phyloP scores from a whole-genome alignment of 495 filamentous ascomycete species.

The Annulohypoxylon nitens region DNA sequence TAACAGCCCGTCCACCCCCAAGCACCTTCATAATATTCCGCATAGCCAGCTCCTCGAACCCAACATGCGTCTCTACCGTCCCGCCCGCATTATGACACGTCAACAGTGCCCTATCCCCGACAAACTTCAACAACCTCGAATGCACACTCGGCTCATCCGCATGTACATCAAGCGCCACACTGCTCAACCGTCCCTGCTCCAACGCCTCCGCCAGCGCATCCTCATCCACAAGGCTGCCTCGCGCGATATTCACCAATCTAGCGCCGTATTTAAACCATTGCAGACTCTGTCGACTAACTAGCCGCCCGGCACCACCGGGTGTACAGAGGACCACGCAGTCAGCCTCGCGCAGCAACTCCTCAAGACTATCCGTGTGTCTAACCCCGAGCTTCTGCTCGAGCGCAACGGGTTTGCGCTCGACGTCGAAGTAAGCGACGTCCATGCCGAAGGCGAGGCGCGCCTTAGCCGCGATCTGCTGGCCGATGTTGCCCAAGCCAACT shows the following conservation, averaged over 20 bases:
- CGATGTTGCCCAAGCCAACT: constrained; percentile 77
- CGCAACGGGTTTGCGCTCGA: constrained; percentile 65
- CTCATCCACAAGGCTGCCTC: constrained; percentile 78
- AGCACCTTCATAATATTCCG: constrained; percentile 76
- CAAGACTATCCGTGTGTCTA: constrained; percentile 64
- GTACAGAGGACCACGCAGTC: constrained; percentile 79
- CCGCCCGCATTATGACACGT: constrained; percentile 80
- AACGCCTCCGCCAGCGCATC: constrained; percentile 74
- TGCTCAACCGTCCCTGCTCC: constrained; percentile 64
- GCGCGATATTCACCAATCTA: constrained; percentile 79
- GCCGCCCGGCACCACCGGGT: constrained; percentile 67
- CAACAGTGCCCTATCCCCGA: constrained; percentile 65
- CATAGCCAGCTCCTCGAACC: constrained; percentile 81
- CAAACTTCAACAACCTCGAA: constrained; percentile 62
- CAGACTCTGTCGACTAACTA: constrained; percentile 68
- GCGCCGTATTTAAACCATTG: constrained; percentile 66
- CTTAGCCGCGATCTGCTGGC: constrained; percentile 72
- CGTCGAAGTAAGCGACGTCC: constrained; percentile 76
- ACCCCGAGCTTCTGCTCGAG: constrained; percentile 62
- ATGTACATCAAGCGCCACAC: constrained; percentile 78
- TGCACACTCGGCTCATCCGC: constrained; percentile 68
- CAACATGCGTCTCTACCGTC: constrained; percentile 76
- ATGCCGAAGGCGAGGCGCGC: constrained; percentile 70
- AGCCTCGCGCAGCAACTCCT: constrained; percentile 64
- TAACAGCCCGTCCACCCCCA: constrained; percentile 66